Percentiles rank a stretch among this genome's conserved stretches.
phyloP scores from a whole-genome alignment of 768 basidiomycete species.

The Naganishia vishniacii region DNA sequence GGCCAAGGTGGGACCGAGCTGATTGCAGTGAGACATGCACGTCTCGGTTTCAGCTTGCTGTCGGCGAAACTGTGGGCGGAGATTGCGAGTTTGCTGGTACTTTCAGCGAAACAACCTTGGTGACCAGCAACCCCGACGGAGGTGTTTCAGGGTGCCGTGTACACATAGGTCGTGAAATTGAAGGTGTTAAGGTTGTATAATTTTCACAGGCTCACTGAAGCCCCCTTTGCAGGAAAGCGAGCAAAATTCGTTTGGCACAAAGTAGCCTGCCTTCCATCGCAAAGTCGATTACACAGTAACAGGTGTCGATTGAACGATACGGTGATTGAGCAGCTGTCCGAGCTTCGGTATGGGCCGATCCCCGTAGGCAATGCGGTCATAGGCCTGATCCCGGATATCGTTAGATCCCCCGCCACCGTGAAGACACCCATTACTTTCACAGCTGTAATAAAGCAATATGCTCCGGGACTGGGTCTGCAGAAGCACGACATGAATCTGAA shows the following conservation, averaged over 20 bases:
- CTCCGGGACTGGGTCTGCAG: too few species aligned
- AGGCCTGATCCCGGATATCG: too few species aligned
- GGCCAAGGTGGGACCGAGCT: conserved; percentile 21
- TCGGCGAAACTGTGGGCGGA: background rate
- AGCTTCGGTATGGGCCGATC: too few species aligned
- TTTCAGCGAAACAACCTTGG: conserved; percentile 16
- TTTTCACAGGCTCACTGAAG: conserved; percentile 29
- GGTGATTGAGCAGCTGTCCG: too few species aligned
- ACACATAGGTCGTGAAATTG: conserved; percentile 12
- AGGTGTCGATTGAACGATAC: too few species aligned
- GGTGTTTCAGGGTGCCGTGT: background rate
- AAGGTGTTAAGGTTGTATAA: conserved; percentile 26
- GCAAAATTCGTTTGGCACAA: conserved; percentile 28
- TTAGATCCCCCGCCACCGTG: too few species aligned
- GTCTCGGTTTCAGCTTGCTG: background rate
- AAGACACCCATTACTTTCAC: too few species aligned
- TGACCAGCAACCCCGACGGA: conserved; percentile 1
- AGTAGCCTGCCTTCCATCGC: conserved; percentile 7
- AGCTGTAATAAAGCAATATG: too few species aligned
- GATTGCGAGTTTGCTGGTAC: conserved; percentile 2
- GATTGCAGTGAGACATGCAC: conserved; percentile 30
- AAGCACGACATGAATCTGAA: too few species aligned
- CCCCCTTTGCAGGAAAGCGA: conserved; percentile 33
- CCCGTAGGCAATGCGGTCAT: too few species aligned
- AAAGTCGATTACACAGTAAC: conserved; percentile 35